Evolutionary conservation across 2,329 filamentous ascomycete genomes (phyloP).

Genomic region (Cladobotryum mycophilum): DNA sequence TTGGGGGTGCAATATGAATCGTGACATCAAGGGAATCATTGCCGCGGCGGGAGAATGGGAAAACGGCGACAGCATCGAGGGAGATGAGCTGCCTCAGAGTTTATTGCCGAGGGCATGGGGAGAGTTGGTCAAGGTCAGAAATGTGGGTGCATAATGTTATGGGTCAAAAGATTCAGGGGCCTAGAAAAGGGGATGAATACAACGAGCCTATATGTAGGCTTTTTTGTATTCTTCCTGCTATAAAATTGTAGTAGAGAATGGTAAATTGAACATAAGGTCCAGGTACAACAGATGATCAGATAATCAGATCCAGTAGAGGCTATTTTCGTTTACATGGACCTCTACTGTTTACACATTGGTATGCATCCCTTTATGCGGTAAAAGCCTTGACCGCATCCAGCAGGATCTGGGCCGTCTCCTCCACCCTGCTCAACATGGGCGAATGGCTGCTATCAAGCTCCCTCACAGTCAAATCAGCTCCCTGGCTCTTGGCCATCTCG

Average conservation of each 20-base stretch:
- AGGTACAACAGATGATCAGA: too few species aligned
- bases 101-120: background rate
- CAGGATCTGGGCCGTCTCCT: conserved; percentile 33
- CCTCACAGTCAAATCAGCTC: conserved; percentile 28
- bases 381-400: conserved; percentile 19
- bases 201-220: too few species aligned
- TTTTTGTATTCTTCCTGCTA: too few species aligned
- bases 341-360: background rate
- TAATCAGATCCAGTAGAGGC: too few species aligned
- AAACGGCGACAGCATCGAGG: background rate
- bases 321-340: too few species aligned
- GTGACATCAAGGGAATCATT: background rate
- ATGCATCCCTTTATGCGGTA: background rate
- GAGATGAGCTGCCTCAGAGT: background rate
- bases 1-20: background rate
- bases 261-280: too few species aligned
- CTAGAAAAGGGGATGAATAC: too few species aligned
- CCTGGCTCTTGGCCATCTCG: conserved; percentile 32
- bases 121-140: conserved; percentile 1
- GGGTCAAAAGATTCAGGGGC: too few species aligned
- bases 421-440: conserved; percentile 41
- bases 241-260: too few species aligned
- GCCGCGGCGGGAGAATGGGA: background rate
- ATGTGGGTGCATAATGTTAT: too few species aligned
- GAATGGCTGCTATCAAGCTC: conserved; percentile 43